Base-by-base conservation (phyloP, 2,329 filamentous ascomycete species). In the Sporothrix protearum region DNA sequence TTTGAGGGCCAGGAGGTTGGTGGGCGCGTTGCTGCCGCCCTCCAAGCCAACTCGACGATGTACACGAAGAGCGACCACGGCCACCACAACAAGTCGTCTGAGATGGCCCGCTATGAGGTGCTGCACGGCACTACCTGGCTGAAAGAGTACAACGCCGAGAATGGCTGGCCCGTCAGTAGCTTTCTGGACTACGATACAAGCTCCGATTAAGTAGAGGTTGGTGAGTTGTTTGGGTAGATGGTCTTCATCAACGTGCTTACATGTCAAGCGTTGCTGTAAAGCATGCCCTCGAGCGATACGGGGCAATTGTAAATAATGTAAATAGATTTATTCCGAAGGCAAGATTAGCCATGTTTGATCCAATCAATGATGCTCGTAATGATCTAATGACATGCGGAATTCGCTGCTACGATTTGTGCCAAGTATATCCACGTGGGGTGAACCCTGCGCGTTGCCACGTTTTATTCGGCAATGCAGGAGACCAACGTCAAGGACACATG, bases 101-200 rank as follows among this genome's bases (percentile, higher is more conserved):
- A 36, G 8, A 64, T 64, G 59, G 33, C n/a, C n/a, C 57, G n/a
- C 12, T 70, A 64, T n/a, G 47, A 70, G 30, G 33, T 66, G 9
- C 69, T 70, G 30, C 69, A 70, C 45, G 69, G 57, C 10, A 70
- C 69, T 25, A 70, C 68, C 30, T 12, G 14, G 5, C 28, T 39
- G 2, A 12, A 36, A 16, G 57, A 61, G 33, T 70, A 64, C 69
- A 70, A 61, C 39, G n/a, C 39, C 42, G n/a, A 64, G 14, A 70
- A 70, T 22, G 69, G 69, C 45, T 70, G 69, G 69, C 66, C 66
- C 2, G 66, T 68, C 10, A 68, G 66, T n/a, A 68, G 66, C 30
- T 68, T 68, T 39, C 30, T 68, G 19, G 63, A 66, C 42, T 66
- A 66, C 59, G 59, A 28, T n/a, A 45, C 59, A 30, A 33, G 53